A percentile compares a stretch with the other conserved stretches of the same genome.
Conservation (phyloP, 2,329 filamentous ascomycete species). For the Penicillium hesseltinei region DNA sequence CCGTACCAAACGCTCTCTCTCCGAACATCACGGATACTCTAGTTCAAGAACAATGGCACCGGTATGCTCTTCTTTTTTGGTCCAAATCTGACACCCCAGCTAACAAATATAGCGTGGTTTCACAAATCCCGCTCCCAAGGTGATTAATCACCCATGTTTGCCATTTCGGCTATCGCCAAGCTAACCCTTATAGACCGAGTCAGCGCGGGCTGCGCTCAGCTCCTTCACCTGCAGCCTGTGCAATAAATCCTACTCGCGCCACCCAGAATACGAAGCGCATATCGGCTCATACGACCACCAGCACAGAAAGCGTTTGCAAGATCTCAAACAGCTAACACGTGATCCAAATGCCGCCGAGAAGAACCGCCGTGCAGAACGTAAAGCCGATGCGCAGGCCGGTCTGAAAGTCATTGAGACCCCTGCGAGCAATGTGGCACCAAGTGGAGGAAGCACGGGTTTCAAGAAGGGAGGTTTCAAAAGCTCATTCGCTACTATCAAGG, state of each 20-base stretch:
- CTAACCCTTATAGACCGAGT: slow-evolving; percentile 48
- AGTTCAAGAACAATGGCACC: slow-evolving; percentile 30
- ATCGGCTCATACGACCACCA: slow-evolving; percentile 93
- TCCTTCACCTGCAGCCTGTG: slow-evolving; percentile 85
- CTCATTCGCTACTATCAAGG: slow-evolving; percentile 62
- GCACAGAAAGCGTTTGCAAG: slow-evolving; percentile 69
- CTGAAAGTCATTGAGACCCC: slow-evolving; percentile 38
- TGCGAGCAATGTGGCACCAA: slow-evolving; percentile 18
- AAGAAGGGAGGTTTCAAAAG: slow-evolving; percentile 84
- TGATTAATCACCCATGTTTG: slow-evolving; percentile 16
- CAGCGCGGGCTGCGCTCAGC: slow-evolving; percentile 71
- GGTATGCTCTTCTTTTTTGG: slow-evolving; percentile 23
- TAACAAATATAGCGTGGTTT: slow-evolving; percentile 42
- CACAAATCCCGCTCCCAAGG: slow-evolving; percentile 49
- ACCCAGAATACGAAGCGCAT: slow-evolving; percentile 95
- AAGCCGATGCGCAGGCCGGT: slow-evolving; percentile 44
- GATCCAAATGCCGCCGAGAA: slow-evolving; percentile 46
- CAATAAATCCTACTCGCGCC: slow-evolving; percentile 88
- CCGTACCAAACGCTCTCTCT: not conserved
- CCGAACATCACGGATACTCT: not conserved
- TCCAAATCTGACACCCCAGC: not conserved
- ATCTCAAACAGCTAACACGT: slow-evolving; percentile 47
- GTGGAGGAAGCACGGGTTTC: slow-evolving; percentile 49
- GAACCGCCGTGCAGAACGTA: slow-evolving; percentile 43
- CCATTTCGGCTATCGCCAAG: not conserved